These are phyloP conservation scores for Mycena polygramma DNA, from an alignment of 768 basidiomycete species.

Conservation along the genomic window DNA sequence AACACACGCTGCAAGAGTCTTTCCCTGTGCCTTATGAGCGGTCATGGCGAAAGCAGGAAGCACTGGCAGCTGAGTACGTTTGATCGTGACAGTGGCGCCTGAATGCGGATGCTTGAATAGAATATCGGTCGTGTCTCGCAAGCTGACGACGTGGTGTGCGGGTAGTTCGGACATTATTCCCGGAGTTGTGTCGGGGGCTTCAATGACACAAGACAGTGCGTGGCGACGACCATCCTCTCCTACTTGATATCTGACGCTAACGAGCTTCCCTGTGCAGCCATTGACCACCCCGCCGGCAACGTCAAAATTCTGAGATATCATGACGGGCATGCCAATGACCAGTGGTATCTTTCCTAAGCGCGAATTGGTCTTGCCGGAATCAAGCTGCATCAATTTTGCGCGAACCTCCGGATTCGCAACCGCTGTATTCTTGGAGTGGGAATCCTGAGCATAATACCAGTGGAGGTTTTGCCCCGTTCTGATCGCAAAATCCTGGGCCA, in stretches of 20 bases:
- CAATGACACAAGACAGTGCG: slow-evolving; percentile 39
- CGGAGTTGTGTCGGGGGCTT: slow-evolving; percentile 18
- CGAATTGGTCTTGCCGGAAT: slow-evolving; percentile 38
- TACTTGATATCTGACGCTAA: slow-evolving; percentile 30
- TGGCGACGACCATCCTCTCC: slow-evolving; percentile 33
- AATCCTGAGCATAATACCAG: slow-evolving; percentile 39
- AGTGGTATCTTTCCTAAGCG: slow-evolving; percentile 41
- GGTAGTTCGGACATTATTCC: slow-evolving; percentile 31
- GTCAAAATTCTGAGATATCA: slow-evolving; percentile 45
- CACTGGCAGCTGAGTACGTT: slow-evolving; percentile 42
- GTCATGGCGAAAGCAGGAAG: slow-evolving; percentile 46
- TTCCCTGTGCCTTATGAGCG: slow-evolving; percentile 47
- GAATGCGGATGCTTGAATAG: slow-evolving; percentile 13
- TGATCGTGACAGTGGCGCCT: slow-evolving; percentile 3
- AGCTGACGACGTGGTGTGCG: slow-evolving; percentile 27
- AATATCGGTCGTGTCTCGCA: slow-evolving; percentile 30
- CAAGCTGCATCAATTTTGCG: slow-evolving; percentile 16
- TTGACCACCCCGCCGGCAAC: slow-evolving; percentile 44
- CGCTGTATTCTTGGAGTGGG: neutral
- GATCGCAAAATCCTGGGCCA: slow-evolving; percentile 31
- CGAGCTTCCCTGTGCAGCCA: slow-evolving; percentile 38
- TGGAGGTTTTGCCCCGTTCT: neutral
- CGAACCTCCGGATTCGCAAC: neutral
- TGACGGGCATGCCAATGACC: slow-evolving; percentile 48
- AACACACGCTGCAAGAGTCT: slow-evolving; percentile 37